These are phyloP conservation scores for Camelina sativa DNA, from an alignment of 345 rosid genomes.

Conservation along the genomic window DNA sequence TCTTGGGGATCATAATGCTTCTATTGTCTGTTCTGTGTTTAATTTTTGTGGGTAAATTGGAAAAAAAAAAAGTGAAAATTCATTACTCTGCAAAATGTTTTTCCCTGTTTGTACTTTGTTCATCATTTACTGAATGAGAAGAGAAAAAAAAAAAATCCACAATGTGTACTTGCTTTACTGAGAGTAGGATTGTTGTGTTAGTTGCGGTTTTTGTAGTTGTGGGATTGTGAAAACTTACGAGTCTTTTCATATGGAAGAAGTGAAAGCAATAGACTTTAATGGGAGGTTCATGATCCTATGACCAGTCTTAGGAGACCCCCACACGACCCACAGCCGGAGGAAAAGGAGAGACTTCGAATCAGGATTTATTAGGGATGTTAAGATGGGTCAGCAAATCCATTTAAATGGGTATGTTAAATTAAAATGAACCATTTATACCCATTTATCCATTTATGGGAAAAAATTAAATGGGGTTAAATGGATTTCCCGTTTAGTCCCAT, in stretches of 20 bases:
- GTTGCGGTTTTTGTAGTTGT: background rate
- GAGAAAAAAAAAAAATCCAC: background rate
- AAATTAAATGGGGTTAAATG: too few species aligned
- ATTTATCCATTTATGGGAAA: too few species aligned
- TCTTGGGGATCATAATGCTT: slow-evolving; percentile 19
- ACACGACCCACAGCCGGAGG: slow-evolving; percentile 16
- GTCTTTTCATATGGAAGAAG: slow-evolving; percentile 5
- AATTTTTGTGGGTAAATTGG: slow-evolving; percentile 14
- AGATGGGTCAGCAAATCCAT: too few species aligned
- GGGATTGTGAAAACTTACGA: background rate
- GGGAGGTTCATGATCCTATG: background rate
- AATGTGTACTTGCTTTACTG: background rate
- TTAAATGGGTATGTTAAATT: too few species aligned
- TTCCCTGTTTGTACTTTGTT: background rate
- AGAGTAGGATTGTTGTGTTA: background rate
- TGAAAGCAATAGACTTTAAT: slow-evolving; percentile 18
- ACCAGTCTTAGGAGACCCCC: background rate
- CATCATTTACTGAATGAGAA: slow-evolving; percentile 17
- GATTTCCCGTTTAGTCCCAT: too few species aligned
- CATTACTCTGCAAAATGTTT: slow-evolving; percentile 16
- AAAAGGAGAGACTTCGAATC: background rate
- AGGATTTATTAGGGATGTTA: background rate
- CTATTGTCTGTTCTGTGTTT: slow-evolving; percentile 14
- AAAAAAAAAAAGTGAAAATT: background rate
- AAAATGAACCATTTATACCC: too few species aligned